Evolutionary conservation across 2,329 filamentous ascomycete species (phyloP), one percentile per base, ranked within the genome.

Genomic region (Penicillium vulpinum): DNA sequence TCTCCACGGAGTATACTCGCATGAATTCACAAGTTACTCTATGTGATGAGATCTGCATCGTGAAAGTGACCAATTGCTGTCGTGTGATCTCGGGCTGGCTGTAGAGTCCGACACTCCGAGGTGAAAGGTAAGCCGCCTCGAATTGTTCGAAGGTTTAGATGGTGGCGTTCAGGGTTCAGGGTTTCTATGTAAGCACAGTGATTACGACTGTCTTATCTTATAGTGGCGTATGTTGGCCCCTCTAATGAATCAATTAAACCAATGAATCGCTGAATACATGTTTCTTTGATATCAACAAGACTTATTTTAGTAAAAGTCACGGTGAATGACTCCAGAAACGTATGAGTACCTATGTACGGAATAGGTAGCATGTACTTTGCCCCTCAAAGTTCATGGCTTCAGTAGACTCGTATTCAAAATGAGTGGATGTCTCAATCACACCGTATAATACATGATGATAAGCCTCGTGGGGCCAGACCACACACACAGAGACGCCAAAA

Each of bases 21-120:
- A 65, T 49, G 48, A 51, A 21, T 49, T 28, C 4, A 67, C 58
- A 8, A 57, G 57, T 18, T 57, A 49, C 28, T 64, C 60, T 58
- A 13, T 62, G 60, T 4, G 56, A 33, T 16, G 60, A 56, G 22
- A 63, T 51, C 28, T 54, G 38, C 38, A 63, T 58, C n/a, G 54
- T 60, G 58, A 62, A 68, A 43, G 59, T 63, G 28, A 60, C 61
- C 63, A 68, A 44, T 51, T 62, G 21, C 66, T 62, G 36, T 58
- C 40, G 35, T 54, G 58, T 22, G 36, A 29, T 21, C 15, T 10
- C 22, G 26, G 29, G 4, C 16, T 33, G 28, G 43, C 18, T 26
- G 16, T 7, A 39, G 11, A 16, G 10, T 41, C 18, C 35, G 36
- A 28, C 13, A 49, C 40, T 4, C 26, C 8, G 35, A 28, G 21